Evolutionary conservation across 2,329 filamentous ascomycete genomes (phyloP), one percentile per base, ranked within the genome.

Genomic region (Xylaria sp.): DNA sequence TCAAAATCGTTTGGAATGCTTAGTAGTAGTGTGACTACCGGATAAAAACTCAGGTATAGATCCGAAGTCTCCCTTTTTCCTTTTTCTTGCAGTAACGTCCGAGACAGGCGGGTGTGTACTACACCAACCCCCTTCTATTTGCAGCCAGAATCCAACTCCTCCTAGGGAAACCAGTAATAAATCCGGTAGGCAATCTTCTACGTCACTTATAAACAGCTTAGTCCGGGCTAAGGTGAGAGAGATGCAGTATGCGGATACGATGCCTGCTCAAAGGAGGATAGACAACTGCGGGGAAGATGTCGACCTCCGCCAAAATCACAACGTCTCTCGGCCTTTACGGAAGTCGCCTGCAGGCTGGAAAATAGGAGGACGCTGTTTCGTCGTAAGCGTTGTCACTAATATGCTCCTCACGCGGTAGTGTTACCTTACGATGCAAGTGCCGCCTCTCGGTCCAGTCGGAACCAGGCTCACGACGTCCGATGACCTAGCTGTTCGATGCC

Each of bases 391-490:
- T 15, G 9, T 20, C 18, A 7, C 9, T 50, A 8, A 23, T 4
- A 25, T 53, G 34, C 39, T 62, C 43, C 12, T 55, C 43, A 28
- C 23, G 45, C 41, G 9, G 63, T 36, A 60, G 63, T 63, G 66
- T 59, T 23, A 61, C 66, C 56, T 50, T 57, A 32, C 20, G 34
- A 65, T 68, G 46, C 62, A 65, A 36, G 41, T 43, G 8, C 53
- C 34, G 23, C 20, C 43, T 23, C 32, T 39, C 57, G 32, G 50
- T 52, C 63, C 59, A 66, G 45, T 60, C 53, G 25, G 34, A 50
- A 46, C 46, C 45, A 58, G 45, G 4, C 55, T n/a, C 30, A 52
- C 36, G 23, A 32, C 5, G 43, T n/a, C 39, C 18, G 48, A n/a
- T 41, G 41, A n/a, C 36, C 28, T 39, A 41, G n/a, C 28, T 55